Evolutionary conservation across 75 land plant genomes (phyloP).

Genomic region (Pinus taeda): DNA sequence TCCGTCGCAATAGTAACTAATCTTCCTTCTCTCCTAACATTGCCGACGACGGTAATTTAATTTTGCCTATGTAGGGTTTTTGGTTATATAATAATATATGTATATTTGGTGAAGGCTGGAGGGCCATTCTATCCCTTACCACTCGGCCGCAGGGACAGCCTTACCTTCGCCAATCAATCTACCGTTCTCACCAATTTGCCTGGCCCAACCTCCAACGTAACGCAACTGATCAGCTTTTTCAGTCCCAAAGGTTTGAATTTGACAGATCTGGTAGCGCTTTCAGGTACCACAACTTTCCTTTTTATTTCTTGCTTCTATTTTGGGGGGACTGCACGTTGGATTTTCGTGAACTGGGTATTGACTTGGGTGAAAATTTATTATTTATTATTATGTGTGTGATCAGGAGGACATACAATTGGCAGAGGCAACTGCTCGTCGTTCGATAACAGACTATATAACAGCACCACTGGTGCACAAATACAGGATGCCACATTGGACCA

Average conservation of each 20-base stretch:
- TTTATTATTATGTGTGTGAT: neutral
- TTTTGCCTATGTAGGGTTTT: no score
- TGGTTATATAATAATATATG: no score
- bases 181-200: neutral
- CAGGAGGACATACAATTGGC: slow-evolving; percentile 29
- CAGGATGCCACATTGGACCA: slow-evolving; percentile 11
- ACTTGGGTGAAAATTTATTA: no score
- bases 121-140: slow-evolving; percentile 1
- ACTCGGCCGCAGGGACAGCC: slow-evolving; percentile 1
- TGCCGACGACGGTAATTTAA: no score
- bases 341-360: no score
- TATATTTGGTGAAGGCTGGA: neutral
- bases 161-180: neutral
- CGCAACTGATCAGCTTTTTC: neutral
- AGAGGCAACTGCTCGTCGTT: neutral
- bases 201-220: slow-evolving; percentile 9
- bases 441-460: neutral
- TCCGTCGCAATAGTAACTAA: slow-evolving; percentile 25
- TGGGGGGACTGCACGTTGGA: no score
- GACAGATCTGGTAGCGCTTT: neutral
- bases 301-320: no score
- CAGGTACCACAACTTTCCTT: neutral
- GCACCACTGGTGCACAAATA: neutral
- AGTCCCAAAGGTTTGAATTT: neutral
- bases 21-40: no score